Base-by-base conservation (phyloP, 805 yeast genomes). In the Nakazawaea wyomingensis region DNA sequence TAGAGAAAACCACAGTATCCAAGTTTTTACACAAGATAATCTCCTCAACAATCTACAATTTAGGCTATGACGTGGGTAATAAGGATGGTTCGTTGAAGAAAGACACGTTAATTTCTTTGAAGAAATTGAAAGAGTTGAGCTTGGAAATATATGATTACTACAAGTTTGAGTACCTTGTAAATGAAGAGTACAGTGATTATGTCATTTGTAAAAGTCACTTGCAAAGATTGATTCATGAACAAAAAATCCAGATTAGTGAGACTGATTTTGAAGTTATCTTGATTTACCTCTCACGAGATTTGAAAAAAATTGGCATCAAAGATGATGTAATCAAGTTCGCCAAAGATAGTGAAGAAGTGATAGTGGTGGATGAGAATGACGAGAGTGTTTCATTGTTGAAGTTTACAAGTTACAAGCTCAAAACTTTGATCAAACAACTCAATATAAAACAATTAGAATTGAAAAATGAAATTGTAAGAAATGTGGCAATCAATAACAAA, bases 131-230 rank as follows among this genome's bases (percentile, higher is more conserved):
- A 20, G 26, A 30, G 27, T 8, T 32, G 21, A 28, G 38, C 11
- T 14, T 19, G 7, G 4, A 32, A 31, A 31, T 42, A 6, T 31
- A 24, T 13, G 45, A 42, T 14, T 27, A 13, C 22, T 42, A 42
- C 19, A 36, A 31, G 22, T 36, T 28, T 24, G 30, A 42, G 32
- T 32, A 17, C 17, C 33, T 42, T 17, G 26, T n/a, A 10, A 19
- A 16, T 14, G 41, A 36, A 24, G 41, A 42, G 18, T 42, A 29
- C 28, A 30, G 37, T 30, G 45, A 42, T 29, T 36, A 42, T 20
- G 21, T 42, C 16, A 42, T 42, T 5, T 5, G 22, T 8, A 34
- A 21, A 21, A 26, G 20, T n/a, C 44, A 41, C 29, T 30, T 41
- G 5, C 16, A 10, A 6, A 30, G 21, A 5, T 20, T 41, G 6